Evolutionary conservation across 2,329 filamentous ascomycete genomes (phyloP).

Genomic region (Talaromyces funiculosus): DNA sequence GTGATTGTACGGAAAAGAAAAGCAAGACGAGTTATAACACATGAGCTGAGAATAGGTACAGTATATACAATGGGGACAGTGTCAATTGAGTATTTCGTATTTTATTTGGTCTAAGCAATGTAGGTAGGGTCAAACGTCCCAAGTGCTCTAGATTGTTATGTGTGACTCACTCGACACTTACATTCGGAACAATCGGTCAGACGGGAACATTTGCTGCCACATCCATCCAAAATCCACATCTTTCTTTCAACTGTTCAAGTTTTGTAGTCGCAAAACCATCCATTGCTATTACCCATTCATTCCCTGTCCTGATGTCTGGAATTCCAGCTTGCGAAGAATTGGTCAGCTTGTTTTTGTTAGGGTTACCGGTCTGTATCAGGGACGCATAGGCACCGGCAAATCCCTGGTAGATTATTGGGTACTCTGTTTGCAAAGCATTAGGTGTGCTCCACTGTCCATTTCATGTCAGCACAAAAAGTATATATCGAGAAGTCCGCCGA

Average conservation of each 20-base stretch:
- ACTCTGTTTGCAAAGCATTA: conserved; percentile 45
- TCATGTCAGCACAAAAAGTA: neutral
- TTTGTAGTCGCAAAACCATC: neutral
- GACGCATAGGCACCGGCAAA: conserved; percentile 56
- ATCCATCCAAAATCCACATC: neutral
- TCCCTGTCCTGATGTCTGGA: neutral
- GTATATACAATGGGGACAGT: neutral
- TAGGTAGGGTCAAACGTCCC: too few relatives aligned
- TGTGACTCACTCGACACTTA: too few relatives aligned
- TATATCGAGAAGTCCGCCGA: too few relatives aligned
- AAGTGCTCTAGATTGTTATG: too few relatives aligned
- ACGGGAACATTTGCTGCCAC: neutral
- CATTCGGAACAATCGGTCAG: neutral
- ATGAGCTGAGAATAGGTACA: neutral
- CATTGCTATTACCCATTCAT: neutral
- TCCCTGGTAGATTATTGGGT: conserved; percentile 52
- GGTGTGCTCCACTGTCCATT: neutral
- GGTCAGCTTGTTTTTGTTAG: conserved; percentile 54
- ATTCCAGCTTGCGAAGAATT: conserved; percentile 26
- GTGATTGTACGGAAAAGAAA: too few relatives aligned
- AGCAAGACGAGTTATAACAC: too few relatives aligned
- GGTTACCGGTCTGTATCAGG: conserved; percentile 56
- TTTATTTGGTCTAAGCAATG: neutral
- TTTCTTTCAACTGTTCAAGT: neutral
- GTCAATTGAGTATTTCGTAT: neutral